Percentiles rank a stretch among this genome's conserved stretches.
phyloP scores from a whole-genome alignment of 2,329 filamentous ascomycete genomes.

The Parascedosporium putredinis region DNA sequence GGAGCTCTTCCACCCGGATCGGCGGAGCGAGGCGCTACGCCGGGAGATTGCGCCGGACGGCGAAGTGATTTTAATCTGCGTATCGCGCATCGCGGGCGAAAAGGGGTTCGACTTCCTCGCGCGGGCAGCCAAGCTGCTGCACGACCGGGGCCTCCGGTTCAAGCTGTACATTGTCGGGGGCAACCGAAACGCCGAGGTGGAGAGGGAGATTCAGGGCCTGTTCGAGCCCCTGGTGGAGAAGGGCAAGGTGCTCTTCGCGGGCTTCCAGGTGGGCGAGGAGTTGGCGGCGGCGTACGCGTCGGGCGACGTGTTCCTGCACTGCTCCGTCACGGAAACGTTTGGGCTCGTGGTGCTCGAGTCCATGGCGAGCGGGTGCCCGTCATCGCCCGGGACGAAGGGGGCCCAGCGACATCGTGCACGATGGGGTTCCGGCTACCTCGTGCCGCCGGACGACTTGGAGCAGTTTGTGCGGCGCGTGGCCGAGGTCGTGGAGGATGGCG shows the following conservation, averaged over 20 bases:
- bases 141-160: conserved; percentile 44
- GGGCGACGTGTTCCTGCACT: conserved; percentile 61
- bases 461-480: conserved; percentile 45
- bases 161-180: conserved; percentile 59
- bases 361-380: conserved; percentile 61
- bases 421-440: conserved; percentile 51
- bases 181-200: conserved; percentile 53
- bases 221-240: conserved; percentile 39
- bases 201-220: conserved; percentile 48
- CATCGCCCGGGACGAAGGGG: conserved; percentile 60
- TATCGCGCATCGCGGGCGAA: conserved; percentile 57
- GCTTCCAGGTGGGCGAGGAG: conserved; percentile 49
- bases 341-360: conserved; percentile 60
- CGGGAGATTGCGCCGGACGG: conserved; percentile 46
- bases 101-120: conserved; percentile 63
- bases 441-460: conserved; percentile 47
- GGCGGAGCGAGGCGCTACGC: conserved; percentile 40
- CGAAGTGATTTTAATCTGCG: conserved; percentile 55
- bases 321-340: conserved; percentile 62
- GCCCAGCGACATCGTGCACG: conserved; percentile 54
- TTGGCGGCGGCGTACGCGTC: conserved; percentile 58
- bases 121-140: conserved; percentile 41
- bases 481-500: conserved; percentile 34
- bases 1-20: conserved; percentile 45
- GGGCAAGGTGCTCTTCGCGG: conserved; percentile 54